Base-by-base conservation (phyloP, 768 basidiomycete species). In the Tephrocybe sp. region DNA sequence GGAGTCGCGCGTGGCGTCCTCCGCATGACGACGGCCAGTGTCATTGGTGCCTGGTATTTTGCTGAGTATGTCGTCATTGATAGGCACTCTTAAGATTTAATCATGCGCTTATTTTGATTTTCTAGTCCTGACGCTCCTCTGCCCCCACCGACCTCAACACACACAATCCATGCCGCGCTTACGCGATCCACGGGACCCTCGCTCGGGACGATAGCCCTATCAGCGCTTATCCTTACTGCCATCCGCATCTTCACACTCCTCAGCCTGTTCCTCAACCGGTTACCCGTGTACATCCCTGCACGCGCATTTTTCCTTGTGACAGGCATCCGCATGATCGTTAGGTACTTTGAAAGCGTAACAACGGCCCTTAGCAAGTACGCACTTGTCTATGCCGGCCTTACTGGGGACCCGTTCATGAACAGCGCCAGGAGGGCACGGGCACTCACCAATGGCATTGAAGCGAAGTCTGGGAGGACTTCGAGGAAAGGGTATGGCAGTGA, bases 21-120 rank as follows among this genome's bases (percentile, higher is more conserved):
- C 39, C 75, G 91, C 6, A 89, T 87, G 48, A 80, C 84, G 2
- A 82, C 84, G 50, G 85, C 92, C 0, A 87, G 85, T 26, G 89
- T 94, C 4, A 80, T 98, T 31, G 94, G 92, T 1, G 84, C 87
- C 39, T 98, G 94, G 94, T 97, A 96, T 64, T 96, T 92, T 56
- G 68, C 74, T 26, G 72, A 77, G 76, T 77, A 60, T 43, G 76
- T 68, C 65, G 34, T 22, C 39, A 52, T n/a, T 42, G 12, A 22
- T 26, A 26, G 26, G 26, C 26, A 26, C 26, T n/a, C 16, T 20
- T 35, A 16, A 16, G 12, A 22, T 36, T 49, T 13, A 1, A 19
- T n/a, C 5, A 4, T 39, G 13, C 16, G 13, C 45, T 42, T 19
- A 34, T 10, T 54, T 19, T 19, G 4, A 34, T 39, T 34, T 30